Conservation (phyloP, 306 rosid genomes). For the Glycine soja region DNA sequence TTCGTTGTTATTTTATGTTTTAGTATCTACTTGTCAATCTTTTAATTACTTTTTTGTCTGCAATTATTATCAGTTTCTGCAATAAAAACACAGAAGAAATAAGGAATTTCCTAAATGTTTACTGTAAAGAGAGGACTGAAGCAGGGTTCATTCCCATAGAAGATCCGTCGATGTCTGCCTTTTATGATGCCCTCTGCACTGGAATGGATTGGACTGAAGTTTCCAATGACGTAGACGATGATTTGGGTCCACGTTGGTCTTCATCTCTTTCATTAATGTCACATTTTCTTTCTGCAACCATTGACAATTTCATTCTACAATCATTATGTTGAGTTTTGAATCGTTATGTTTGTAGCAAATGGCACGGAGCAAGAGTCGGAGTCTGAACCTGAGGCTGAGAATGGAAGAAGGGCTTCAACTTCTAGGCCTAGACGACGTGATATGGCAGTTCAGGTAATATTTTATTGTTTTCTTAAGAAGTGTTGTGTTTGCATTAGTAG, state of each 20-base stretch:
- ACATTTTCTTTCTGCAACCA: background rate
- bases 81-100: constrained; percentile 54
- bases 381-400: background rate
- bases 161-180: constrained; percentile 64
- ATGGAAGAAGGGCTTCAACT: background rate
- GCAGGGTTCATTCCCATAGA: constrained; percentile 55
- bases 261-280: background rate
- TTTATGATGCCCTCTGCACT: constrained; percentile 69
- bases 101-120: constrained; percentile 53
- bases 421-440: background rate
- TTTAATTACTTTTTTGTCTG: background rate
- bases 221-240: constrained; percentile 33
- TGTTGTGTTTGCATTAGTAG: background rate
- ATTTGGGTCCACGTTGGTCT: constrained; percentile 2
- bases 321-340: background rate
- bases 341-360: constrained; percentile 24
- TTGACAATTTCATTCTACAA: background rate
- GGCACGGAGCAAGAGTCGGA: constrained; percentile 8
- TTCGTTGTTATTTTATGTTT: background rate
- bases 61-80: constrained; percentile 57
- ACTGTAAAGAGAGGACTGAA: constrained; percentile 51
- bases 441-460: background rate
- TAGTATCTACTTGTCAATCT: background rate
- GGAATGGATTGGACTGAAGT: constrained; percentile 66
- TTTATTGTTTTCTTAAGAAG: background rate